Conservation (phyloP, 2,329 filamentous ascomycete genomes). For the Fusarium keratoplasticum region DNA sequence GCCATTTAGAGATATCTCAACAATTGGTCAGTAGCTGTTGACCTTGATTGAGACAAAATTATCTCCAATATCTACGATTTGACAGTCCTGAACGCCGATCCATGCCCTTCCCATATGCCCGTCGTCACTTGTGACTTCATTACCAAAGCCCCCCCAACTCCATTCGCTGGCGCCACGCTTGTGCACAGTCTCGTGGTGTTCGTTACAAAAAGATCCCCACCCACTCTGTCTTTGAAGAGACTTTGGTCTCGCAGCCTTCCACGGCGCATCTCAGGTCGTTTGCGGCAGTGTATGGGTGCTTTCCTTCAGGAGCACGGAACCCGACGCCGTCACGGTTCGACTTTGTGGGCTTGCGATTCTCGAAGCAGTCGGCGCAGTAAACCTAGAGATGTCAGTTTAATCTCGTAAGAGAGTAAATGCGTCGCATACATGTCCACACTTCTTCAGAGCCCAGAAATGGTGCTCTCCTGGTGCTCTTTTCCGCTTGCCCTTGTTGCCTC, state of each 20-base stretch:
- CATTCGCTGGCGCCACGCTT: constrained; percentile 2
- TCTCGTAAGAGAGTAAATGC: neutral
- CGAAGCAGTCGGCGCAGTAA: constrained; percentile 72
- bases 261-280: constrained; percentile 65
- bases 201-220: constrained; percentile 68
- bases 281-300: constrained; percentile 35
- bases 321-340: constrained; percentile 48
- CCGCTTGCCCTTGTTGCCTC: constrained; percentile 49
- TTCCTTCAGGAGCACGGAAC: constrained; percentile 52
- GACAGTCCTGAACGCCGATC: constrained; percentile 31
- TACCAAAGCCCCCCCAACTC: neutral
- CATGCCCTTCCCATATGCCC: constrained; percentile 20
- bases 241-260: constrained; percentile 66
- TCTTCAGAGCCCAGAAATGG: constrained; percentile 92
- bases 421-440: constrained; percentile 85
- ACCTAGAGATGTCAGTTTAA: constrained; percentile 57
- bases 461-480: constrained; percentile 72
- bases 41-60: neutral
- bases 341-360: constrained; percentile 61
- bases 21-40: neutral
- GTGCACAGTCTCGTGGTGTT: neutral
- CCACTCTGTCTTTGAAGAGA: constrained; percentile 67
- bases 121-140: constrained; percentile 36
- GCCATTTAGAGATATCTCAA: neutral
- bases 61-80: constrained; percentile 14